Conservation (phyloP, 805 yeast genomes). For the Metschnikowia continentalis region DNA sequence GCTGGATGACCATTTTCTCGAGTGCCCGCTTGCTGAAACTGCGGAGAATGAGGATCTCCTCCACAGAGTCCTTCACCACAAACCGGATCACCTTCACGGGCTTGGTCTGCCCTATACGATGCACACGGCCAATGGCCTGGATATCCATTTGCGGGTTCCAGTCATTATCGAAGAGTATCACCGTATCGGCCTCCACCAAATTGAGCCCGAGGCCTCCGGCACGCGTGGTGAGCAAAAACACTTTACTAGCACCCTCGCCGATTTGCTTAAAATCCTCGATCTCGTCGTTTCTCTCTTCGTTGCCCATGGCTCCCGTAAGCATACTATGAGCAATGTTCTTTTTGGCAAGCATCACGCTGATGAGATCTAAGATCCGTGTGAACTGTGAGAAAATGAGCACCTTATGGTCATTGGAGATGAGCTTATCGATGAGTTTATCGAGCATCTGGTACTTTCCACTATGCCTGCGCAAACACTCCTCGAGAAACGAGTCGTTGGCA, state of each 20-base stretch:
- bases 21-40: constrained; percentile 78
- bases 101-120: constrained; percentile 82
- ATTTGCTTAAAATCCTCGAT: constrained; percentile 48
- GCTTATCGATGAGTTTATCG: constrained; percentile 53
- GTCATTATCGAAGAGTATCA: constrained; percentile 84
- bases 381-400: constrained; percentile 85
- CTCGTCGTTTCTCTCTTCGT: constrained; percentile 59
- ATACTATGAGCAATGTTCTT: constrained; percentile 48
- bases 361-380: constrained; percentile 71
- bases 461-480: constrained; percentile 35
- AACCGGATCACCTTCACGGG: constrained; percentile 83
- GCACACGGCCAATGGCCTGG: constrained; percentile 95
- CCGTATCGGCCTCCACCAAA: constrained; percentile 82
- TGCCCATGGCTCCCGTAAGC: constrained; percentile 73
- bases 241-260: constrained; percentile 21
- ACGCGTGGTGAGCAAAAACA: constrained; percentile 81
- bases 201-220: constrained; percentile 96
- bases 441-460: constrained; percentile 74
- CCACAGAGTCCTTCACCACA: constrained; percentile 74
- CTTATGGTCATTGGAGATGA: constrained; percentile 56
- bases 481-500: constrained; percentile 30
- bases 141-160: constrained; percentile 98
- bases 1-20: constrained; percentile 60
- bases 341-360: constrained; percentile 67
- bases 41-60: constrained; percentile 71